Evolutionary conservation across 2,329 filamentous ascomycete genomes (phyloP).

Genomic region (Tolypocladium ovalisporum): DNA sequence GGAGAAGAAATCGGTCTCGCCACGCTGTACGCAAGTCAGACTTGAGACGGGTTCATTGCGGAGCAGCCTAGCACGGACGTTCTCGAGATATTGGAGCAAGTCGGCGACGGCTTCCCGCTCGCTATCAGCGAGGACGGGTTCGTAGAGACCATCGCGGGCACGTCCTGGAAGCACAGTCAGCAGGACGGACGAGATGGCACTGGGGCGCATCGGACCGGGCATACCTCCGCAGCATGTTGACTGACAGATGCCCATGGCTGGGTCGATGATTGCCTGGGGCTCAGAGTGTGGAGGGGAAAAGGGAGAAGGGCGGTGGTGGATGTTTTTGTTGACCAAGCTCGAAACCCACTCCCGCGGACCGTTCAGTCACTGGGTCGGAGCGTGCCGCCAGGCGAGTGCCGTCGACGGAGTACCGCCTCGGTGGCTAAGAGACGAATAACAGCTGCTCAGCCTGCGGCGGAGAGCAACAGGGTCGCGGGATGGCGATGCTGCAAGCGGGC

Average conservation of each 20-base stretch:
- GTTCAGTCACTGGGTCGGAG: not conserved
- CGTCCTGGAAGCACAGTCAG: constrained; percentile 43
- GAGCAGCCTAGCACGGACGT: constrained; percentile 47
- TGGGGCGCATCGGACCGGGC: constrained; percentile 1
- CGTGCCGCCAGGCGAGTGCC: not conserved
- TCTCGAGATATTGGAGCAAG: constrained; percentile 89
- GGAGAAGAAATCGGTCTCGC: constrained; percentile 96
- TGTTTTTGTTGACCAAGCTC: constrained; percentile 2
- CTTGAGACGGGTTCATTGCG: not conserved
- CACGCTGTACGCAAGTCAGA: constrained; percentile 51
- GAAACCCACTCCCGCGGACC: not conserved
- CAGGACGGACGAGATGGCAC: constrained; percentile 1
- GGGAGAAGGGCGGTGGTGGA: not conserved
- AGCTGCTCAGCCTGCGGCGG: not conserved
- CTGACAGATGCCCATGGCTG: constrained; percentile 50
- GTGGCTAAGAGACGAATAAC: not conserved
- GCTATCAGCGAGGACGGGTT: constrained; percentile 84
- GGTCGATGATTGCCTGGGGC: constrained; percentile 8
- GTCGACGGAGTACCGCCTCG: not conserved
- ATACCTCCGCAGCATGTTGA: constrained; percentile 46
- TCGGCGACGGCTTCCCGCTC: constrained; percentile 96
- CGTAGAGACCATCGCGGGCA: constrained; percentile 71
- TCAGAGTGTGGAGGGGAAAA: not conserved
- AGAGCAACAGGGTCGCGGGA: not conserved
- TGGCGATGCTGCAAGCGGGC: constrained; percentile 1